Evolutionary conservation across 805 yeast species (phyloP), one percentile per base, ranked within the genome.

Genomic region (Candida silvicultrix): DNA sequence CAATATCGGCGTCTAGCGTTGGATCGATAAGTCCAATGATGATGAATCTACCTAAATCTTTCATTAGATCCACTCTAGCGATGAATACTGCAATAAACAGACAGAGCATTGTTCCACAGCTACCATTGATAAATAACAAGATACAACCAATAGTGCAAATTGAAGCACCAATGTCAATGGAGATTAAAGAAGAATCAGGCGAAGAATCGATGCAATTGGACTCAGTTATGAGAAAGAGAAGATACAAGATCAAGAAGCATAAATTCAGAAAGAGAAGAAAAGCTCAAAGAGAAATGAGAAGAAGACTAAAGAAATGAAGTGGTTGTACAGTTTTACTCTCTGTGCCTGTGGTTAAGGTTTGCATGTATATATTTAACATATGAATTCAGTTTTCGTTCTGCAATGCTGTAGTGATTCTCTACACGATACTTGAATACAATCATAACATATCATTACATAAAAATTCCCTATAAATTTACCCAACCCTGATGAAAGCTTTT

Each of bases 211-310:
- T 55, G 46, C 39, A 43, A 29, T 42, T 77, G 56, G 89, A 85
- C 57, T 82, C 89, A 12, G 95, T 86, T 32, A 68, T 83, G 66
- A 78, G 94, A 66, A 86, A 86, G 63, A 82, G 99, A 72, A 80
- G 87, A 69, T 80, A 87, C 66, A 92, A 89, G 77, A 94, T 94
- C 97, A 94, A 92, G 80, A 88, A 90, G 64, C 99, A 94, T 70
- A 94, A 94, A 74, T 76, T 89, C 65, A 85, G 94, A 73, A 94
- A 94, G 83, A 86, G 98, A 78, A 85, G 97, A 80, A 89, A 83
- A 79, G 87, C 83, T 40, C 95, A 90, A 67, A 78, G 95, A 66
- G 85, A 94, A 15, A 72, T 83, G 63, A 83, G 78, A 77, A 81
- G 81, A 66, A 84, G 83, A 66, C 43, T 59, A 42, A 58, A 59